phyloP scores from a whole-genome alignment of 2,329 filamentous ascomycete genomes.

The Ilyonectria sp. region DNA sequence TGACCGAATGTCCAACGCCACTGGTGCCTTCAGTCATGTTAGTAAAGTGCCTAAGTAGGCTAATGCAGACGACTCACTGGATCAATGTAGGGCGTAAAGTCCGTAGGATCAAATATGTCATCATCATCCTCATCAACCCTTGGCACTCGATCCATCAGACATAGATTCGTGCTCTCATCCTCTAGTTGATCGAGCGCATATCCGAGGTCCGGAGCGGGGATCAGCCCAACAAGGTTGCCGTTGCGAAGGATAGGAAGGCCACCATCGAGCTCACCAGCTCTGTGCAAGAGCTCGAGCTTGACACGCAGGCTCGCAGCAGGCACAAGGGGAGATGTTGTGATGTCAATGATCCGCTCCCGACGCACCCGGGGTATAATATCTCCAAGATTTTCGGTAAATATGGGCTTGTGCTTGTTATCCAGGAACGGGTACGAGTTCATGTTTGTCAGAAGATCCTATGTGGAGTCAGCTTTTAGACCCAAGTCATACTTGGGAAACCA shows the following conservation, averaged over 20 bases:
- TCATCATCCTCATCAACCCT: constrained; percentile 77
- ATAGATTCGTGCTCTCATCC: constrained; percentile 81
- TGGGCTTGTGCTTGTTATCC: constrained; percentile 94
- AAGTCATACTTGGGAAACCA: not conserved
- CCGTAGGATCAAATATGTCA: constrained; percentile 77
- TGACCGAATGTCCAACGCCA: constrained; percentile 88
- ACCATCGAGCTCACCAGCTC: constrained; percentile 90
- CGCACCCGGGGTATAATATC: constrained; percentile 87
- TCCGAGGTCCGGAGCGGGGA: constrained; percentile 94
- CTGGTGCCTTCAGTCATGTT: constrained; percentile 74
- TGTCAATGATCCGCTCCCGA: constrained; percentile 87
- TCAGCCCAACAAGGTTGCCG: constrained; percentile 86
- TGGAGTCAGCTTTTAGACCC: constrained; percentile 32
- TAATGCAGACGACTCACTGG: constrained; percentile 67
- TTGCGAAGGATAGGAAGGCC: constrained; percentile 89
- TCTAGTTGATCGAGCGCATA: constrained; percentile 89
- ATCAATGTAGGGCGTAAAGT: constrained; percentile 94
- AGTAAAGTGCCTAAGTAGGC: constrained; percentile 15
- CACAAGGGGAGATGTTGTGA: constrained; percentile 85
- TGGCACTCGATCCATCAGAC: constrained; percentile 83
- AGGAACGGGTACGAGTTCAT: constrained; percentile 98
- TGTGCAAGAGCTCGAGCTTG: constrained; percentile 87
- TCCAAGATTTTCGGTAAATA: constrained; percentile 89
- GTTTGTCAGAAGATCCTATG: constrained; percentile 87
- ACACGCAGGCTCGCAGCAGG: constrained; percentile 81